Percentiles rank a stretch among this genome's conserved stretches.
Conservation (phyloP, 192 early-diverging fungal genomes). For the Linnemannia hyalina region DNA sequence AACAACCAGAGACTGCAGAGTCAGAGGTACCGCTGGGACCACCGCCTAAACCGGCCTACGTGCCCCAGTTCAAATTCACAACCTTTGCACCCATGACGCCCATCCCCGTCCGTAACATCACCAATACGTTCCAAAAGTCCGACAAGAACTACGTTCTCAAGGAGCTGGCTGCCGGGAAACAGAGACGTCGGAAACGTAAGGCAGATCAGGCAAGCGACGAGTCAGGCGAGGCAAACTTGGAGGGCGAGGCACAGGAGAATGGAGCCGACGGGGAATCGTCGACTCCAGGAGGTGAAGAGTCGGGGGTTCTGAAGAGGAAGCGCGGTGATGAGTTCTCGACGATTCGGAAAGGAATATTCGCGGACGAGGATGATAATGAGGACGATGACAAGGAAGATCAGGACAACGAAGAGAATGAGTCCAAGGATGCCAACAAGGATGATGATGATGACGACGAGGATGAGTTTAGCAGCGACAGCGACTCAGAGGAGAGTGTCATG, state of each 20-base stretch:
- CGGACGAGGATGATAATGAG: constrained; percentile 26
- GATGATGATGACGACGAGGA: constrained; percentile 26
- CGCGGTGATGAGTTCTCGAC: constrained; percentile 59
- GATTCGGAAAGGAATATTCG: constrained; percentile 44
- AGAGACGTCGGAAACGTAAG: constrained; percentile 33
- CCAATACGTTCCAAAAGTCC: constrained; percentile 59
- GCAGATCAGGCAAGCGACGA: constrained; percentile 40
- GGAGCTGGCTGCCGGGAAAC: constrained; percentile 22
- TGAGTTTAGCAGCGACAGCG: constrained; percentile 37
- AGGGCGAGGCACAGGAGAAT: constrained; percentile 5
- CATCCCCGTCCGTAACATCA: constrained; percentile 64
- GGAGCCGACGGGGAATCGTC: background rate
- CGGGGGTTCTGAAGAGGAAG: constrained; percentile 48
- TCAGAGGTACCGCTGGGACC: background rate
- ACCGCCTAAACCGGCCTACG: constrained; percentile 20
- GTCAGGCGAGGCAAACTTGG: constrained; percentile 14
- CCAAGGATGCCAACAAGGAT: background rate
- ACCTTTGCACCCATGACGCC: constrained; percentile 63
- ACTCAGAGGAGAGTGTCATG: constrained; percentile 46
- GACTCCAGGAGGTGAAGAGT: background rate
- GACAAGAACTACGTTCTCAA: constrained; percentile 64
- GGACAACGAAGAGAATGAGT: background rate
- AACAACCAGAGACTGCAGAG: background rate
- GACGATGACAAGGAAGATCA: constrained; percentile 13
- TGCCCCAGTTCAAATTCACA: constrained; percentile 65